Evolutionary conservation across 1,139 yeast species (phyloP).

Genomic region (Geotrichum aggregatum): DNA sequence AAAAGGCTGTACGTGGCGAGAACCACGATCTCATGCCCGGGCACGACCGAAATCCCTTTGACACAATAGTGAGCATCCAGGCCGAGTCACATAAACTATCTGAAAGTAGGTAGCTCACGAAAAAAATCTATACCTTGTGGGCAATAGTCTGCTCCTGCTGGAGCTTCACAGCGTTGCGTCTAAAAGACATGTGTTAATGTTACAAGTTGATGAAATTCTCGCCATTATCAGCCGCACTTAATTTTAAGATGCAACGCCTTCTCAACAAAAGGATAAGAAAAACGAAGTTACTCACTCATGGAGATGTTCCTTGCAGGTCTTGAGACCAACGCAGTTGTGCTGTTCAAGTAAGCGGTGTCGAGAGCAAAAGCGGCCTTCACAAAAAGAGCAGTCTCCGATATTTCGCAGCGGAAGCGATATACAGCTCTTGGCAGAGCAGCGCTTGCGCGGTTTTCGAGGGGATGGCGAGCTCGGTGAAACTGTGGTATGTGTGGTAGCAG

Average conservation of each 20-base stretch:
- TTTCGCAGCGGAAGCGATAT: slow-evolving; percentile 67
- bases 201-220: background rate
- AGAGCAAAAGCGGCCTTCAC: slow-evolving; percentile 83
- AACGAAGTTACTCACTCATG: slow-evolving; percentile 44
- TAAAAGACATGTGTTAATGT: slow-evolving; percentile 7
- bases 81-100: too few relatives aligned
- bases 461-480: slow-evolving; percentile 24
- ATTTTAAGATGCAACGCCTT: too few relatives aligned
- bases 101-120: too few relatives aligned
- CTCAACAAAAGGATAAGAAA: background rate
- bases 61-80: too few relatives aligned
- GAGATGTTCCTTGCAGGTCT: slow-evolving; percentile 73
- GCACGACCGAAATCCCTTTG: too few relatives aligned
- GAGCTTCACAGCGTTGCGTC: slow-evolving; percentile 43
- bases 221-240: too few relatives aligned
- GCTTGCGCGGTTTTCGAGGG: slow-evolving; percentile 51
- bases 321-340: slow-evolving; percentile 75
- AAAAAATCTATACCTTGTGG: slow-evolving; percentile 40
- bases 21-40: too few relatives aligned
- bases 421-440: slow-evolving; percentile 62
- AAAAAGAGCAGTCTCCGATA: slow-evolving; percentile 84
- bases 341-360: slow-evolving; percentile 83
- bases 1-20: too few relatives aligned
- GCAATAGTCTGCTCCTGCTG: slow-evolving; percentile 46
- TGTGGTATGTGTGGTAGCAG: slow-evolving; percentile 4